These are phyloP conservation scores for Mycena sanguinolenta DNA, from an alignment of 768 basidiomycete genomes.

Conservation along the genomic window DNA sequence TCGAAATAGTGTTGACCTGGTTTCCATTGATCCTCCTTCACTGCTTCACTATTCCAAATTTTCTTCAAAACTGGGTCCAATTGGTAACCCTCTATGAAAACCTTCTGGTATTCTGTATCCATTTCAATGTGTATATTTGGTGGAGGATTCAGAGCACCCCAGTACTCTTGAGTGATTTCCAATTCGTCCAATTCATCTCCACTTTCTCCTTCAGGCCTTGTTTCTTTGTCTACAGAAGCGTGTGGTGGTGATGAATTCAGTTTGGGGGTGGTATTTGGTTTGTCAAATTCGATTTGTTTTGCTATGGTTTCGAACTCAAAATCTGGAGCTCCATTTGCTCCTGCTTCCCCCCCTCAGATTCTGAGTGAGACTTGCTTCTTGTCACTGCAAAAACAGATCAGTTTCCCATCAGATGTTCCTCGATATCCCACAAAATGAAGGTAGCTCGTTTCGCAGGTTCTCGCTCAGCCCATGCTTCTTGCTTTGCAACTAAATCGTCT, in stretches of 20 bases:
- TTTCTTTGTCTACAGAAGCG: not conserved
- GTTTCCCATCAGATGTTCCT: not conserved
- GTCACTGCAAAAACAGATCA: too few relatives aligned
- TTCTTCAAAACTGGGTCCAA: not conserved
- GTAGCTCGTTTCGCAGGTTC: not conserved
- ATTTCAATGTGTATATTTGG: not conserved
- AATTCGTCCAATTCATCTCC: not conserved
- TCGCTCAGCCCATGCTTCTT: not conserved
- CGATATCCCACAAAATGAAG: not conserved
- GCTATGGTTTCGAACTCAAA: too few relatives aligned
- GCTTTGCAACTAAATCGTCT: not conserved
- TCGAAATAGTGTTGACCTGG: slow-evolving; percentile 27
- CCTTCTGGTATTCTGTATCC: not conserved
- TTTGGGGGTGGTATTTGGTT: too few relatives aligned
- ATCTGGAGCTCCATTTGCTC: too few relatives aligned
- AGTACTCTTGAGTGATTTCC: not conserved
- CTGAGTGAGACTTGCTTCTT: too few relatives aligned
- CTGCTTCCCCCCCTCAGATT: too few relatives aligned
- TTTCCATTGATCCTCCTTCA: not conserved
- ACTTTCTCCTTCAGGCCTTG: too few relatives aligned
- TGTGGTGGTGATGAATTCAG: not conserved
- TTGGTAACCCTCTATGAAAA: not conserved
- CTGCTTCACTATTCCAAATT: not conserved
- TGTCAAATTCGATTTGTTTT: too few relatives aligned
- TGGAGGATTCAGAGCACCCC: not conserved